Evolutionary conservation across 2,329 filamentous ascomycete species (phyloP).

Genomic region (Claviceps digitariae): DNA sequence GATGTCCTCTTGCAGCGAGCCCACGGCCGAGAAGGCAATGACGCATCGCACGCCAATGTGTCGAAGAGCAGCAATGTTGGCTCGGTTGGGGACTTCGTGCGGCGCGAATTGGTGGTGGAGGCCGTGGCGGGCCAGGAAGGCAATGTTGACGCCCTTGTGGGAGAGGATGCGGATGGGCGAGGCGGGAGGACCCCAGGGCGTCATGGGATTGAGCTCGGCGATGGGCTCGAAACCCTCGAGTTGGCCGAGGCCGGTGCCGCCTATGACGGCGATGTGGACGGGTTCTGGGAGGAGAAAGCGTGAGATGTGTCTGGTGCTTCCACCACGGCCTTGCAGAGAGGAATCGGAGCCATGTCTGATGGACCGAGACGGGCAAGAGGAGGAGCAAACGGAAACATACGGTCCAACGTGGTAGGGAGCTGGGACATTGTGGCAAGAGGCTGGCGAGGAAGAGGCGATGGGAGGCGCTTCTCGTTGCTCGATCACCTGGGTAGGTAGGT

Average conservation of each 20-base stretch:
- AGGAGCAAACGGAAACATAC: conserved; percentile 24
- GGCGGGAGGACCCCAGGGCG: conserved; percentile 77
- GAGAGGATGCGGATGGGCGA: conserved; percentile 74
- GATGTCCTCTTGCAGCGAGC: conserved; percentile 82
- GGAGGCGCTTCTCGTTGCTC: background rate
- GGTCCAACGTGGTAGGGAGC: conserved; percentile 45
- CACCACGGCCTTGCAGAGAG: background rate
- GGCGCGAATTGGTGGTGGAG: conserved; percentile 78
- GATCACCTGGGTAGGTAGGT: background rate
- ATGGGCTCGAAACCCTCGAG: conserved; percentile 79
- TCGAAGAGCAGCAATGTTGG: conserved; percentile 96
- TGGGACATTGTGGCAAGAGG: conserved; percentile 27
- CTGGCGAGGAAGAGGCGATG: background rate
- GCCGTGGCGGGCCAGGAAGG: conserved; percentile 91
- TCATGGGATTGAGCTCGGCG: conserved; percentile 60
- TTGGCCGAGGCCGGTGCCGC: conserved; percentile 81
- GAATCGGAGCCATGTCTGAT: background rate
- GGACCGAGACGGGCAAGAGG: background rate
- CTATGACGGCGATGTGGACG: conserved; percentile 78
- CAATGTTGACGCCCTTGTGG: conserved; percentile 69
- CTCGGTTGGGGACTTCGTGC: conserved; percentile 85
- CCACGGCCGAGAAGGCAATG: conserved; percentile 91
- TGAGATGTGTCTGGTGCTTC: background rate
- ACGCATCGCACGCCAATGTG: conserved; percentile 79
- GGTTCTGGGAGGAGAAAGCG: conserved; percentile 31